Evolutionary conservation across 805 yeast species (phyloP).

Genomic region (Suhomyces sp.): DNA sequence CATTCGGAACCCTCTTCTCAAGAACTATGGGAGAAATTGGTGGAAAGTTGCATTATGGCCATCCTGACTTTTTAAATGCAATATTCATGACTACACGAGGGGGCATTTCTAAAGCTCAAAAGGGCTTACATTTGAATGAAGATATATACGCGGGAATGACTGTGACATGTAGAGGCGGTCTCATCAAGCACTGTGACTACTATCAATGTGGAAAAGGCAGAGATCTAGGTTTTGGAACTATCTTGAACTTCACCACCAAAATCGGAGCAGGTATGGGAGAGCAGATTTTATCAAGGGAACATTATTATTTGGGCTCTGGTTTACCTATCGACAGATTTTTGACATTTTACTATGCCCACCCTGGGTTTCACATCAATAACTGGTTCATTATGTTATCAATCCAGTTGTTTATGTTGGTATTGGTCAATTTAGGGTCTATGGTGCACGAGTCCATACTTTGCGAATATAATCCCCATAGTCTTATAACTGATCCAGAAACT

Average conservation of each 20-base stretch:
- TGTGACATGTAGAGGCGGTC: conserved; percentile 85
- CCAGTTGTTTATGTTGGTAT: conserved; percentile 78
- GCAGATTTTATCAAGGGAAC: conserved; percentile 87
- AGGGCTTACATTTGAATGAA: conserved; percentile 87
- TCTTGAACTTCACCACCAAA: conserved; percentile 88
- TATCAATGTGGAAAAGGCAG: conserved; percentile 97
- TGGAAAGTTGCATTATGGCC: conserved; percentile 93
- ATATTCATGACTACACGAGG: conserved; percentile 94
- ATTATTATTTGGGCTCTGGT: conserved; percentile 85
- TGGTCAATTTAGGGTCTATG: conserved; percentile 77
- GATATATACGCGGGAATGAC: conserved; percentile 96
- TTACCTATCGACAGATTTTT: conserved; percentile 85
- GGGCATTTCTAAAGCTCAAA: conserved; percentile 93
- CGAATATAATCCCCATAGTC: conserved; percentile 58
- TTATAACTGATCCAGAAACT: conserved; percentile 66
- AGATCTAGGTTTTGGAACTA: conserved; percentile 90
- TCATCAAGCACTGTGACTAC: conserved; percentile 92
- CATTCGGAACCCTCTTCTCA: conserved; percentile 94
- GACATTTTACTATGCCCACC: conserved; percentile 94
- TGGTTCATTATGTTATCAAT: conserved; percentile 82
- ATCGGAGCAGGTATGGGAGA: conserved; percentile 99
- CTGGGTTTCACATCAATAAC: conserved; percentile 93
- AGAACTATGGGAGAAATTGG: conserved; percentile 92
- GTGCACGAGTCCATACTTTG: conserved; percentile 71
- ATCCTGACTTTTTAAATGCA: conserved; percentile 91